A percentile compares a stretch with the other conserved stretches of the same genome.
Evolutionary conservation across 2,329 filamentous ascomycete genomes (phyloP).

Genomic region (Chalara sp.): DNA sequence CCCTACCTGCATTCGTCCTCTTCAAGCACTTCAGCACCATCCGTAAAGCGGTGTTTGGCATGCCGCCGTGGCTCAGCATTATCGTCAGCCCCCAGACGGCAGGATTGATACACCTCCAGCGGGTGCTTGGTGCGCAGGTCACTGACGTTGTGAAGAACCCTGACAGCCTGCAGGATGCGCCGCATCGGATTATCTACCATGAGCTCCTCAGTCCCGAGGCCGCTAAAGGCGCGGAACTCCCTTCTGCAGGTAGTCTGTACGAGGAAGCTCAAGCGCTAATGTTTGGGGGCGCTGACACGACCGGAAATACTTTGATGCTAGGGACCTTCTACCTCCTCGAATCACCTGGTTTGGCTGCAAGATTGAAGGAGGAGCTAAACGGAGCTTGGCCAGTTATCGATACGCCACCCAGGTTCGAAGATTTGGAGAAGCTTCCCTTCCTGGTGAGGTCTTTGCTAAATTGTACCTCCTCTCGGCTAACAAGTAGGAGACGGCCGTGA

Average conservation of each 20-base stretch:
- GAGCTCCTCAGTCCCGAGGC: constrained; percentile 26
- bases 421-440: not conserved
- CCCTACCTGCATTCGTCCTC: constrained; percentile 24
- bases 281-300: constrained; percentile 39
- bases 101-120: constrained; percentile 14
- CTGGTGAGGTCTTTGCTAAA: not conserved
- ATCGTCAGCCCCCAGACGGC: constrained; percentile 16
- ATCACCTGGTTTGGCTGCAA: constrained; percentile 24
- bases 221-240: constrained; percentile 19
- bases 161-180: constrained; percentile 18
- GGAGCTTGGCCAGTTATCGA: constrained; percentile 30
- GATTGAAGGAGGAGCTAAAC: constrained; percentile 32
- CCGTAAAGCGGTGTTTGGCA: constrained; percentile 15
- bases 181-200: constrained; percentile 31
- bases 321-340: constrained; percentile 35
- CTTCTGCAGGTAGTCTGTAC: constrained; percentile 24
- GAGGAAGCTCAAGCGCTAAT: constrained; percentile 39
- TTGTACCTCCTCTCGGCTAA: not conserved
- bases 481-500: not conserved
- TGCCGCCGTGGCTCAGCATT: constrained; percentile 19
- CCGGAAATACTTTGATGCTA: constrained; percentile 33
- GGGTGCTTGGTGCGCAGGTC: constrained; percentile 14
- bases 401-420: not conserved
- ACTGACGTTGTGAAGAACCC: constrained; percentile 11
- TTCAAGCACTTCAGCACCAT: constrained; percentile 32